Evolutionary conservation across 352 stramenopile species (phyloP).

Genomic region (Phytophthora pinifolia): DNA sequence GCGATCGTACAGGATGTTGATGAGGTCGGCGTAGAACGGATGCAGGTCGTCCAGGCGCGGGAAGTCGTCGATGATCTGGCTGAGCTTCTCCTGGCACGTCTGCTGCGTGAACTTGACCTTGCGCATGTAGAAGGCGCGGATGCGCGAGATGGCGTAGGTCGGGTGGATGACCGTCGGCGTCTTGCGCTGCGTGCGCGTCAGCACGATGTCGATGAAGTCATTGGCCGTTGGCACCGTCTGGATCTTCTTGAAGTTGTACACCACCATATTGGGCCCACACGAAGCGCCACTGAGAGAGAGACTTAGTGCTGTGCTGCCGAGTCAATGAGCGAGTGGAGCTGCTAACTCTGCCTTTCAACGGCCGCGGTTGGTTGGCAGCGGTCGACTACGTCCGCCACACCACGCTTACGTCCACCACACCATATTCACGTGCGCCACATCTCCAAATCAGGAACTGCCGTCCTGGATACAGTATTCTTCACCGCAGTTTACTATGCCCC

Average conservation of each 20-base stretch:
- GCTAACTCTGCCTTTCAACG: constrained; percentile 17
- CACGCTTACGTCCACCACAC: background rate
- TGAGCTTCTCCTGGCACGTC: constrained; percentile 98
- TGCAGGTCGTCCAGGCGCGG: constrained; percentile 97
- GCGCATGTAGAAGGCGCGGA: constrained; percentile 96
- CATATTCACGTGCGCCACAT: background rate
- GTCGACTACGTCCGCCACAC: constrained; percentile 5
- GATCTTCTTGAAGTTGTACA: constrained; percentile 99
- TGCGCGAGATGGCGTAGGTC: constrained; percentile 96
- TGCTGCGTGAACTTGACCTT: constrained; percentile 99
- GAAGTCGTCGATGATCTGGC: constrained; percentile 98
- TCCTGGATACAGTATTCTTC: background rate
- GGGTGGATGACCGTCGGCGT: constrained; percentile 99
- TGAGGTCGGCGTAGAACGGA: constrained; percentile 99
- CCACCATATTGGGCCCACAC: constrained; percentile 84
- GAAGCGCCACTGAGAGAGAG: background rate
- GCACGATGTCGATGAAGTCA: constrained; percentile 99
- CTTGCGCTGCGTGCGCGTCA: constrained; percentile 98
- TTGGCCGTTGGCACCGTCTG: constrained; percentile 94
- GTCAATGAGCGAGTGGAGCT: constrained; percentile 10
- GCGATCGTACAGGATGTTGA: constrained; percentile 99
- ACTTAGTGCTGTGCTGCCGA: background rate
- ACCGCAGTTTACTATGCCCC: too few relatives aligned
- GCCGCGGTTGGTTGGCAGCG: constrained; percentile 37
- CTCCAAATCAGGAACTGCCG: constrained; percentile 1